Conservation (phyloP, 371 early-diverging fungal genomes). For the Lichtheimia corymbifera region DNA sequence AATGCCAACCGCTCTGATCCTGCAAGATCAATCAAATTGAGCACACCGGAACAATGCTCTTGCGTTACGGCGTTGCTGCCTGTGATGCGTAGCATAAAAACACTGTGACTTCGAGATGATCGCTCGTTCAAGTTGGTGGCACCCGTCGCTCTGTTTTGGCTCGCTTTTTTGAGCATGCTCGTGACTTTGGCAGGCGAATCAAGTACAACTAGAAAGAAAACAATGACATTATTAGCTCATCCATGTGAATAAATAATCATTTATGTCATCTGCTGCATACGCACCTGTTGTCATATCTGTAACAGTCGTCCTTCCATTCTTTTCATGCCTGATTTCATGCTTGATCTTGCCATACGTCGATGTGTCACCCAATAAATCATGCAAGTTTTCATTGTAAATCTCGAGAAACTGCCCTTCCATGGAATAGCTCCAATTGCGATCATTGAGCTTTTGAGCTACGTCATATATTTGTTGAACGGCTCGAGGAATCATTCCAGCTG, state of each 20-base stretch:
- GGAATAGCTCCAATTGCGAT: conserved; percentile 86
- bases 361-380: conserved; percentile 62
- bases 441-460: conserved; percentile 67
- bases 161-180: conserved; percentile 71
- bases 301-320: conserved; percentile 75
- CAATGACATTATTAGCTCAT: neutral
- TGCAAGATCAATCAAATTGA: conserved; percentile 96
- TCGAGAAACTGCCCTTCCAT: conserved; percentile 90
- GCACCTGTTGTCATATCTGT: conserved; percentile 73
- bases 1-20: conserved; percentile 93
- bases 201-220: conserved; percentile 40
- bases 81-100: conserved; percentile 80
- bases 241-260: conserved; percentile 2
- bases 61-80: conserved; percentile 75
- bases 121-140: conserved; percentile 93
- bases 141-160: conserved; percentile 85
- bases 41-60: conserved; percentile 72
- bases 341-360: conserved; percentile 54
- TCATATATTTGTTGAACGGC: conserved; percentile 87
- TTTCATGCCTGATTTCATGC: conserved; percentile 82
- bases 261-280: neutral
- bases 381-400: conserved; percentile 94
- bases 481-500: conserved; percentile 88
- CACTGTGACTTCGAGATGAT: conserved; percentile 95
- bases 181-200: conserved; percentile 75